These are phyloP conservation scores for Cyclanthera cordifolia DNA, from an alignment of 306 rosid genomes.

Conservation along the genomic window DNA sequence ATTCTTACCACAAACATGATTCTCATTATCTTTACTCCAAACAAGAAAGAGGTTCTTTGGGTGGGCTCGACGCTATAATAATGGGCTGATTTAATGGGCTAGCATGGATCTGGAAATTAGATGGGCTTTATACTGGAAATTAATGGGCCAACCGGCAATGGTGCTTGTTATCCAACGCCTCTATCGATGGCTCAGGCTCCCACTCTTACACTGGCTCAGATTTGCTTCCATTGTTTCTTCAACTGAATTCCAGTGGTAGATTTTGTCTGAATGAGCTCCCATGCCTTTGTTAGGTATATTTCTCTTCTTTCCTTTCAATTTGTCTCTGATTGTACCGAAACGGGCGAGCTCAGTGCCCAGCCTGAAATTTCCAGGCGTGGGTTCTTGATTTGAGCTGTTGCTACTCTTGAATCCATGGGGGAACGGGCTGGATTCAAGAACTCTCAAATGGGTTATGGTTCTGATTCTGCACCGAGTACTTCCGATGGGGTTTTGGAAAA, in stretches of 20 bases:
- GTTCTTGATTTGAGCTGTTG: slow-evolving; percentile 49
- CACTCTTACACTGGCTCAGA: not conserved
- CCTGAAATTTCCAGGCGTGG: slow-evolving; percentile 21
- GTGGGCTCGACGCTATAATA: not conserved
- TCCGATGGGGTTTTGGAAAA: slow-evolving; percentile 18
- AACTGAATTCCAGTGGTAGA: slow-evolving; percentile 20
- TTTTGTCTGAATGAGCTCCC: slow-evolving; percentile 68
- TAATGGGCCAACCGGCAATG: not conserved
- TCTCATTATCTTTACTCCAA: too few species aligned
- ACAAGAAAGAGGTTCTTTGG: too few species aligned
- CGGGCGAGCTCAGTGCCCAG: slow-evolving; percentile 18
- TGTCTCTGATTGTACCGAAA: slow-evolving; percentile 19
- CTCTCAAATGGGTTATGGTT: slow-evolving; percentile 16
- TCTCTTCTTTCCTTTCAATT: not conserved
- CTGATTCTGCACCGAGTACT: not conserved
- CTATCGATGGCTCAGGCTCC: slow-evolving; percentile 10
- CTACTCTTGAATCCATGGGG: slow-evolving; percentile 33
- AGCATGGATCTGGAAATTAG: too few species aligned
- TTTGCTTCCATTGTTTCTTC: slow-evolving; percentile 8
- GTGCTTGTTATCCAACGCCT: slow-evolving; percentile 10
- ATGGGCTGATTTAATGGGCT: too few species aligned
- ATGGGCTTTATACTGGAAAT: too few species aligned
- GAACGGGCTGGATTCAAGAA: not conserved
- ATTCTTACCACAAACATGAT: too few species aligned
- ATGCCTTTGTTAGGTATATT: slow-evolving; percentile 73